These are phyloP conservation scores for Exophiala sideris DNA, from an alignment of 2,329 filamentous ascomycete species.

Conservation along the genomic window DNA sequence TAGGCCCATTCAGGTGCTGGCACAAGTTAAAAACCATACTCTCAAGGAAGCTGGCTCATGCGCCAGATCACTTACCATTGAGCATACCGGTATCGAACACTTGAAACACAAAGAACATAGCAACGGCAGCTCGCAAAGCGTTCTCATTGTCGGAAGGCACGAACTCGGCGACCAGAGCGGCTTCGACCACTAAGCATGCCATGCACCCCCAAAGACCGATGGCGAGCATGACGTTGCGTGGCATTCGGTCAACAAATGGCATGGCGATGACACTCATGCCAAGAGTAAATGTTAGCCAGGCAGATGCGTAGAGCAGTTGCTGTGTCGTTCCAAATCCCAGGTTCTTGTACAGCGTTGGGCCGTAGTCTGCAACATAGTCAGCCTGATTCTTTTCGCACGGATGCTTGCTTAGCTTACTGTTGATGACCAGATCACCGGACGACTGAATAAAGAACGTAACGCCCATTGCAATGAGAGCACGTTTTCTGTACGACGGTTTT, in stretches of 20 bases:
- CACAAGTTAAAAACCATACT: conserved; percentile 29
- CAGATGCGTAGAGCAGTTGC: conserved; percentile 22
- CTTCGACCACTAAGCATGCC: conserved; percentile 39
- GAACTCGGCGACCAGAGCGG: conserved; percentile 36
- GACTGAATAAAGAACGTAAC: conserved; percentile 27
- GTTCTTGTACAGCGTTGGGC: conserved; percentile 43
- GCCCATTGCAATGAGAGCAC: conserved; percentile 18
- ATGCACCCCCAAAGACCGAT: conserved; percentile 40
- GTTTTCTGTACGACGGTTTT: conserved; percentile 23
- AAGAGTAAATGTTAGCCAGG: conserved; percentile 25
- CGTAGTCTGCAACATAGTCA: conserved; percentile 32
- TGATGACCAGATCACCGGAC: conserved; percentile 40
- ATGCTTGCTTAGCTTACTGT: conserved; percentile 24
- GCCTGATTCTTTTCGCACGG: too few species aligned
- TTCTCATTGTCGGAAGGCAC: conserved; percentile 34
- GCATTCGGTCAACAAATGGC: conserved; percentile 21
- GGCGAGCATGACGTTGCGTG: conserved; percentile 20
- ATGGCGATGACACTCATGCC: conserved; percentile 21
- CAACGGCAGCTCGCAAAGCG: conserved; percentile 36
- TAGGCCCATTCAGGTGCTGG: conserved; percentile 50
- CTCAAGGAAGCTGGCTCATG: too few species aligned
- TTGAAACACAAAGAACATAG: conserved; percentile 40
- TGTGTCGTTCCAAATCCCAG: conserved; percentile 41
- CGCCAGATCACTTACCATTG: too few species aligned
- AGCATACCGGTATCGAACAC: too few species aligned